phyloP scores from a whole-genome alignment of 257 asterid species.

The Solanum tarijense region DNA sequence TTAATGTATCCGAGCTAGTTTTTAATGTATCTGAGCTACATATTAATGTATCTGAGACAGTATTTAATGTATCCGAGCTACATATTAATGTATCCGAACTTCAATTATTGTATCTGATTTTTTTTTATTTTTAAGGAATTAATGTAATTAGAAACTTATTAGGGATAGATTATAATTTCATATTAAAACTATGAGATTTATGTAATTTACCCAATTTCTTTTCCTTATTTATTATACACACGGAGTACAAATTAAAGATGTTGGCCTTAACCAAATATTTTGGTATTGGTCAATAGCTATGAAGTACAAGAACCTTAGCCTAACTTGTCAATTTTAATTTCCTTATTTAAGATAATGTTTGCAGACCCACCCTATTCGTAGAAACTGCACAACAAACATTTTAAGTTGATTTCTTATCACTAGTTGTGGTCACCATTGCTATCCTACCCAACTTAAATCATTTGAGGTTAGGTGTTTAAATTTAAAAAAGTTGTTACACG shows the following conservation, averaged over 20 bases:
- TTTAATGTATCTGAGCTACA: too few relatives aligned
- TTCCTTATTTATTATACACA: background rate
- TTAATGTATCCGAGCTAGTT: too few relatives aligned
- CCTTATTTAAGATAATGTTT: background rate
- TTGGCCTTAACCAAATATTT: conserved; percentile 1
- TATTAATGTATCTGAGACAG: too few relatives aligned
- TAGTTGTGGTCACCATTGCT: background rate
- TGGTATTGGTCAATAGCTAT: background rate
- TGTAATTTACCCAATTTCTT: background rate
- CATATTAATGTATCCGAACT: too few relatives aligned
- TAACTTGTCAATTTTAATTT: background rate
- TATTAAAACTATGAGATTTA: too few relatives aligned
- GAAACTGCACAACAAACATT: background rate
- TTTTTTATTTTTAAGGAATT: too few relatives aligned
- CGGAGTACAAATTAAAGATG: background rate
- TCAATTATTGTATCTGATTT: too few relatives aligned
- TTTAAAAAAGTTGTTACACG: background rate
- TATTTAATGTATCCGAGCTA: too few relatives aligned
- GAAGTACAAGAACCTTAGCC: background rate
- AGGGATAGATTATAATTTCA: too few relatives aligned
- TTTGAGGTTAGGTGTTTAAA: background rate
- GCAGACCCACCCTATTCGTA: background rate
- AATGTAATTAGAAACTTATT: too few relatives aligned
- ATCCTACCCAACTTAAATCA: background rate
- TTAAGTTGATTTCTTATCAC: background rate